Percentiles rank a stretch among this genome's conserved stretches.
phyloP scores from a whole-genome alignment of 345 rosid genomes.

The Gossypium longicalyx region DNA sequence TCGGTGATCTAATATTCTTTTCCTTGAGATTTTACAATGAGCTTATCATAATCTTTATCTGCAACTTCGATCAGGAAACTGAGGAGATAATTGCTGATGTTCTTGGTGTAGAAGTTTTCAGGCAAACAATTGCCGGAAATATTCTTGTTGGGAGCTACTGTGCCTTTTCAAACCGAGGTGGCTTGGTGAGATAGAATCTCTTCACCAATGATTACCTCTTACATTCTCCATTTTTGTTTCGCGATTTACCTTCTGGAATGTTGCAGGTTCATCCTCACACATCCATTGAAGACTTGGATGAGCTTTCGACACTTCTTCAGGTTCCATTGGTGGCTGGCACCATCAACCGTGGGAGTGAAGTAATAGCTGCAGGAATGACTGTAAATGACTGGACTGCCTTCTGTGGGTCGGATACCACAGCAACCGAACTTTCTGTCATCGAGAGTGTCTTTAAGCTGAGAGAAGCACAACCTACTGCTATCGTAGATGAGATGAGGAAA shows the following conservation, averaged over 20 bases:
- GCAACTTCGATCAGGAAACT: constrained; percentile 45
- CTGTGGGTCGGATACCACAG: constrained; percentile 93
- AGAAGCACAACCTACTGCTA: constrained; percentile 80
- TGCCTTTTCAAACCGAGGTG: constrained; percentile 80
- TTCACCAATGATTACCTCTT: not conserved
- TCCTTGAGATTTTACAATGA: not conserved
- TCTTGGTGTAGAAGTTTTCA: constrained; percentile 91
- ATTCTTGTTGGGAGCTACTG: constrained; percentile 94
- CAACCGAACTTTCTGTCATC: constrained; percentile 80
- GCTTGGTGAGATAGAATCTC: constrained; percentile 51
- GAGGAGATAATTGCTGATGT: constrained; percentile 94
- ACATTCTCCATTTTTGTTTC: not conserved
- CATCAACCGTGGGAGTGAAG: constrained; percentile 85
- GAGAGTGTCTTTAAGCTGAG: constrained; percentile 91
- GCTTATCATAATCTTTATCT: not conserved
- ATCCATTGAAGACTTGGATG: constrained; percentile 88
- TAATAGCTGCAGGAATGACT: constrained; percentile 73
- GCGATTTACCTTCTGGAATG: not conserved
- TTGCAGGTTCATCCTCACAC: constrained; percentile 90
- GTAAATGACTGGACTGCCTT: constrained; percentile 91
- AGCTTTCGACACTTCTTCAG: constrained; percentile 87
- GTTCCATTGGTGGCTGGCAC: constrained; percentile 76
- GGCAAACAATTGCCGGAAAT: constrained; percentile 93
- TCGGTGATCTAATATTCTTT: not conserved
- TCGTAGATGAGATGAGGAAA: constrained; percentile 88